Base-by-base conservation (phyloP, 768 basidiomycete species). In the Naganishia antarctica region DNA sequence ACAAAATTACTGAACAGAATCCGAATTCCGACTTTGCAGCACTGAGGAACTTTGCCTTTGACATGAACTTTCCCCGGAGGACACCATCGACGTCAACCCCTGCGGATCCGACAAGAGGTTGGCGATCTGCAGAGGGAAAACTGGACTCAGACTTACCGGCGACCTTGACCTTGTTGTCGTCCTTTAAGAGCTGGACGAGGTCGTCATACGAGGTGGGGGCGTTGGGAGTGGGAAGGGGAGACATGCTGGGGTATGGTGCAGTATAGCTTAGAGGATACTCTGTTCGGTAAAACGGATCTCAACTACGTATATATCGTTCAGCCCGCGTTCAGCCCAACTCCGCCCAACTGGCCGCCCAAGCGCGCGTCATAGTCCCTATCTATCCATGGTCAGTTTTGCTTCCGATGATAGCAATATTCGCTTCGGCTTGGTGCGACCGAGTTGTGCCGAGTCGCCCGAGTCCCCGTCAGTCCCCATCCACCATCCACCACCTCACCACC, bases 1-100 rank as follows among this genome's bases (percentile, higher is more conserved):
- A 89, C 90, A 93, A 97, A 63, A 93, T 85, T 50, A 93, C 88
- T 70, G 88, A 90, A 79, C 90, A 94, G 79, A 93, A 96, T 5
- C 91, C 90, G 74, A 96, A 94, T 41, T 63, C 47, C 2, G 69
- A 65, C 53, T 86, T 83, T 8, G 82, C 88, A 0, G 90, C 87
- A 51, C 85, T 85, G 34, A 96, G 73, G 74, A 98, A 96, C 79
- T 98, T 98, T 57, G 86, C 82, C 79, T 89, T 96, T 16, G 88
- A 89, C 91, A 96, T 75, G 64, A 87, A 89, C 79, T 97, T 97
- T n/a, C 94, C 94, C 32, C 94, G 83, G 16, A 96, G 81, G 12
- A 97, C 86, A 29, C 94, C 94, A 78, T 98, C 94, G 37, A 93
- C 91, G 60, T 80, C 79, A 61, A 79, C 64, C 28, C 77, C 79